phyloP scores from a whole-genome alignment of 169 alveolate genomes.

The Perkinsus olseni region DNA sequence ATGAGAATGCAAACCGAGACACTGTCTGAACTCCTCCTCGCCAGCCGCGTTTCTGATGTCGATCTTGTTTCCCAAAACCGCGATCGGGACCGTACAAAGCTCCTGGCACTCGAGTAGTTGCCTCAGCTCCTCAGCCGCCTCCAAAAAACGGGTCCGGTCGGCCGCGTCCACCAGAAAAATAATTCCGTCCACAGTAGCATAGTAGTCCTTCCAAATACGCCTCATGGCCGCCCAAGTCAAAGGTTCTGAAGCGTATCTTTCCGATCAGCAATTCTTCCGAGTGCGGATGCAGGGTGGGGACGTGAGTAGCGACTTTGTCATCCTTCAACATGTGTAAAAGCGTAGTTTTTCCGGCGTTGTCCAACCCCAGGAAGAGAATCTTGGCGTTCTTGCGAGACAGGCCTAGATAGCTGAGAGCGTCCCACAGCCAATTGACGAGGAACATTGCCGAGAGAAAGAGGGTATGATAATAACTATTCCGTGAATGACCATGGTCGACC shows the following conservation, averaged over 20 bases:
- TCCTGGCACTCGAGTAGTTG: constrained; percentile 76
- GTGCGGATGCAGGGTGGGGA: constrained; percentile 87
- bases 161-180: constrained; percentile 91
- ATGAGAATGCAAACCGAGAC: constrained; percentile 50
- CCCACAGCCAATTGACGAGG: constrained; percentile 61
- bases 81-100: constrained; percentile 82
- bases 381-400: constrained; percentile 79
- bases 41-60: constrained; percentile 90
- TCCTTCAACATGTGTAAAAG: constrained; percentile 88
- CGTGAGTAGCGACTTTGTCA: constrained; percentile 88
- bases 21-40: constrained; percentile 88
- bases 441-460: no score
- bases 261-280: constrained; percentile 92
- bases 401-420: constrained; percentile 71
- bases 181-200: constrained; percentile 91
- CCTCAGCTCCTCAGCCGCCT: constrained; percentile 81
- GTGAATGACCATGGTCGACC: no score
- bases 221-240: constrained; percentile 93
- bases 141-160: constrained; percentile 83
- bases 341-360: constrained; percentile 99
- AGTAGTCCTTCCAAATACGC: constrained; percentile 90
- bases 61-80: constrained; percentile 91
- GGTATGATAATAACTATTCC: no score
- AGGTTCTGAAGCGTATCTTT: constrained; percentile 81
- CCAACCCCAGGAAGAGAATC: constrained; percentile 85